Evolutionary conservation across 768 basidiomycete species (phyloP), one percentile per base, ranked within the genome.

Genomic region (Kwoniella shandongensis): DNA sequence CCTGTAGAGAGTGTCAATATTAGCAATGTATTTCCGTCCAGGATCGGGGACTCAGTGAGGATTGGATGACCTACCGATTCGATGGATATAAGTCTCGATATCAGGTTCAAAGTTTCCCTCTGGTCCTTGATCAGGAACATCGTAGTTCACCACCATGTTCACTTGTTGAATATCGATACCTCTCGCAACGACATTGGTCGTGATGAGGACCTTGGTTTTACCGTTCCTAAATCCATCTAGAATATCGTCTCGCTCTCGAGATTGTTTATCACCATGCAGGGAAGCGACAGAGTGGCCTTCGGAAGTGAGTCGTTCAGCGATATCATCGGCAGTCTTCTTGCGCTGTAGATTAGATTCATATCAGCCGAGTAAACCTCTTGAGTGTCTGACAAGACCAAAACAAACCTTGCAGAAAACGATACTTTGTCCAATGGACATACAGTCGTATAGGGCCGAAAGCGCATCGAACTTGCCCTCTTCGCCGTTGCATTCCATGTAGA

Each of bases 101-200:
- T 99, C 96, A 0, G 91, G 91, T 57, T 66, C 57, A 78, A 80
- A 65, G 76, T 57, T 49, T 1, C 56, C 81, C 60, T 88, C 86
- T 63, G 73, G 61, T 70, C 80, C 46, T 62, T 71, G 64, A 73
- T 76, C 52, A 67, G 93, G 92, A 25, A 96, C 82, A 73, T 97
- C 93, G 73, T 98, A 99, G 79, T 98, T 98, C 77, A 99, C 91
- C n/a, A 98, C 94, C 92, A 99, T 92, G 81, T 97, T 99, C 68
- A 99, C 96, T 80, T 97, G 94, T 53, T 91, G 81, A 70, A 99
- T 96, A 70, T 99, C 96, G 79, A 99, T 98, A 40, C 96, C 96
- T 17, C 96, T 86, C 1, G 96, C 93, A 62, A 98, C 88, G 72
- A 99, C 96, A 77, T 99, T 99, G 36, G 96, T 99, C 50, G 96